Evolutionary conservation across 768 basidiomycete genomes (phyloP).

Genomic region (Pulveroboletus sp.): DNA sequence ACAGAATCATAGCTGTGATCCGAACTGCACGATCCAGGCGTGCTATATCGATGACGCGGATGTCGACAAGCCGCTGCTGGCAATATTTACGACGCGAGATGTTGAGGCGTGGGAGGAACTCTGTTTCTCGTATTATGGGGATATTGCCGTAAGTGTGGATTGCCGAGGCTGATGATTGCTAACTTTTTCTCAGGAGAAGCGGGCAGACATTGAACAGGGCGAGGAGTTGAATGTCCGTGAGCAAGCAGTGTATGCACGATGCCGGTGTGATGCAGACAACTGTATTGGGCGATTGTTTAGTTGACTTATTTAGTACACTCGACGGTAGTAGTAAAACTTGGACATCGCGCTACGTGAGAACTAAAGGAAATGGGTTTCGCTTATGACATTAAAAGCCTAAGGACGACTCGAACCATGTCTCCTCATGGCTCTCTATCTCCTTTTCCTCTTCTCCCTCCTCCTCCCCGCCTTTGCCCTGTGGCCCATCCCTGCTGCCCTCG

Average conservation of each 20-base stretch:
- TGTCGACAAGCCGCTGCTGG: conserved; percentile 63
- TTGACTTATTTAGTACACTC: conserved; percentile 10
- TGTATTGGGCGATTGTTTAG: conserved; percentile 44
- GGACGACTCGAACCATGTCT: too few relatives aligned
- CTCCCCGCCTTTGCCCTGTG: conserved; percentile 22
- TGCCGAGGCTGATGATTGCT: not conserved
- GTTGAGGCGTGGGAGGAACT: conserved; percentile 68
- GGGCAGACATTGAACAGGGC: conserved; percentile 13
- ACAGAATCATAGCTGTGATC: conserved; percentile 91
- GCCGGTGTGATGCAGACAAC: conserved; percentile 50
- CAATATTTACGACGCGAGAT: conserved; percentile 64
- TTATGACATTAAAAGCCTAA: too few relatives aligned
- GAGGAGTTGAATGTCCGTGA: conserved; percentile 13
- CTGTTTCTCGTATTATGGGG: conserved; percentile 73
- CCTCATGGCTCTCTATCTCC: not conserved
- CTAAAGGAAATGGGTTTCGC: too few relatives aligned
- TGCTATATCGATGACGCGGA: conserved; percentile 80
- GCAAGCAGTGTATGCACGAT: conserved; percentile 46
- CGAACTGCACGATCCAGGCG: conserved; percentile 71
- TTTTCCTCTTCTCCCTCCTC: conserved; percentile 13
- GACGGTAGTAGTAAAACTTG: too few relatives aligned
- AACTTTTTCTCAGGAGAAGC: conserved; percentile 18
- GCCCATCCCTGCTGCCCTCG: conserved; percentile 30
- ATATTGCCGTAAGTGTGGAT: conserved; percentile 35
- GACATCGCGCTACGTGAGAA: too few relatives aligned